A percentile compares a stretch with the other conserved stretches of the same genome.
Evolutionary conservation across 208 protist species (phyloP).

Genomic region (Polymyxa betae): DNA sequence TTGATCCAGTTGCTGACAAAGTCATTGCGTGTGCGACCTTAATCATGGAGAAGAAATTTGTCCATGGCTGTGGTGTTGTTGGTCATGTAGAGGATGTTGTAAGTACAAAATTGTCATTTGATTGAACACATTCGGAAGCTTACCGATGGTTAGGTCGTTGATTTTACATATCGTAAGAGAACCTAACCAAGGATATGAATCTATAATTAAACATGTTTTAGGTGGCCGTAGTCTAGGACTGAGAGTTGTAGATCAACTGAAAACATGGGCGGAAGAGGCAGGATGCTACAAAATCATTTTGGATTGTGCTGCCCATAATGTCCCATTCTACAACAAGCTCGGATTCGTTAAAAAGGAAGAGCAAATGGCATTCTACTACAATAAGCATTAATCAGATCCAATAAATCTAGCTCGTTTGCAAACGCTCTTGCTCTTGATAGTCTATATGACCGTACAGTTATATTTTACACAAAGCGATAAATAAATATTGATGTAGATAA

Average conservation of each 20-base stretch:
- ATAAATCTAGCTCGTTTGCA: too few relatives aligned
- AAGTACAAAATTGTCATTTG: too few relatives aligned
- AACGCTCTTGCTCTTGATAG: too few relatives aligned
- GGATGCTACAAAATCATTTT: conserved; percentile 9
- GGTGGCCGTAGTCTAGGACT: neutral
- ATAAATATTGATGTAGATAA: too few relatives aligned
- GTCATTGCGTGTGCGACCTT: neutral
- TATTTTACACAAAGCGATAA: too few relatives aligned
- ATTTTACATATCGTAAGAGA: neutral
- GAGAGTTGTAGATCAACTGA: neutral
- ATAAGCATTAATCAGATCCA: too few relatives aligned
- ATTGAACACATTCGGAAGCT: too few relatives aligned
- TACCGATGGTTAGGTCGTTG: too few relatives aligned
- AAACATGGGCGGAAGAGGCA: neutral
- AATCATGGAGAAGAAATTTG: neutral
- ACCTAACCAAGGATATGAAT: neutral
- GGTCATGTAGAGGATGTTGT: neutral
- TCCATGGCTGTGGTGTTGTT: neutral
- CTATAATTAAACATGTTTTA: neutral
- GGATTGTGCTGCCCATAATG: neutral
- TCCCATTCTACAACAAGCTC: conserved; percentile 20
- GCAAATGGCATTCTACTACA: conserved; percentile 18
- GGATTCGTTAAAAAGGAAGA: conserved; percentile 10
- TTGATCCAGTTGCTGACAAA: neutral
- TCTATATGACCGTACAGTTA: too few relatives aligned